Evolutionary conservation across 192 early-diverging fungal species (phyloP).

Genomic region (Allomyces macrogynus): DNA sequence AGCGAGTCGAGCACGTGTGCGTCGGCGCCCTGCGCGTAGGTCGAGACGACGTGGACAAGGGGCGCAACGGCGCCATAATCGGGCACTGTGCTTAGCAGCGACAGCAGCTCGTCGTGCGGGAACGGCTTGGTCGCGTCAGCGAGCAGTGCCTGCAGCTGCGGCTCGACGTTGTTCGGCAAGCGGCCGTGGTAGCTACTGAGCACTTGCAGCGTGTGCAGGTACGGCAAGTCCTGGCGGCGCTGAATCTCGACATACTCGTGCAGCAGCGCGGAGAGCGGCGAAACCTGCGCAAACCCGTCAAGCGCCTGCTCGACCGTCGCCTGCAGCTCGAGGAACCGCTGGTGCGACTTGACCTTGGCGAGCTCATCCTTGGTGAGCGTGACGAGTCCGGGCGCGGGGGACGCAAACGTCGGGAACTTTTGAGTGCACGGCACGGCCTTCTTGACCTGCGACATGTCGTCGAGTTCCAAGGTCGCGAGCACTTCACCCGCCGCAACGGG

Average conservation of each 20-base stretch:
- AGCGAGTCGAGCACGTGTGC: constrained; percentile 53
- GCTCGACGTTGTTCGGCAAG: constrained; percentile 49
- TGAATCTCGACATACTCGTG: constrained; percentile 56
- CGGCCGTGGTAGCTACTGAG: constrained; percentile 68
- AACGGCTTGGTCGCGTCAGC: constrained; percentile 27
- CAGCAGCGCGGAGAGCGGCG: constrained; percentile 41
- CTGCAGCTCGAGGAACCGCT: constrained; percentile 44
- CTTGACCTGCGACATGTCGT: constrained; percentile 81
- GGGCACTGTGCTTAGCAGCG: constrained; percentile 23
- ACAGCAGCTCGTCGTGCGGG: constrained; percentile 47
- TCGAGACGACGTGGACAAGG: constrained; percentile 38
- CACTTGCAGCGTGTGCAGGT: constrained; percentile 55
- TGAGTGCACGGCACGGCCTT: constrained; percentile 57
- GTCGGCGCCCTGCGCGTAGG: constrained; percentile 53
- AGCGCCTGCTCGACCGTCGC: constrained; percentile 50
- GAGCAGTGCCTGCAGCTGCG: constrained; percentile 28
- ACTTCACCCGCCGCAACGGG: constrained; percentile 76
- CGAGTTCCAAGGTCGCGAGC: constrained; percentile 76
- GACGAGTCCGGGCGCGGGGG: neutral
- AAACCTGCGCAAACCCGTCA: constrained; percentile 71
- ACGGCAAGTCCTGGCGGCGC: constrained; percentile 59
- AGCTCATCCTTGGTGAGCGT: neutral
- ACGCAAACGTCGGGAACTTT: constrained; percentile 12
- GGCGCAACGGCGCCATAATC: constrained; percentile 31
- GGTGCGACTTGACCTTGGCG: constrained; percentile 54